A percentile compares a stretch with the other conserved stretches of the same genome.
These are phyloP conservation scores for Pyrenophora graminea DNA, from an alignment of 2,329 filamentous ascomycete species.

Conservation along the genomic window DNA sequence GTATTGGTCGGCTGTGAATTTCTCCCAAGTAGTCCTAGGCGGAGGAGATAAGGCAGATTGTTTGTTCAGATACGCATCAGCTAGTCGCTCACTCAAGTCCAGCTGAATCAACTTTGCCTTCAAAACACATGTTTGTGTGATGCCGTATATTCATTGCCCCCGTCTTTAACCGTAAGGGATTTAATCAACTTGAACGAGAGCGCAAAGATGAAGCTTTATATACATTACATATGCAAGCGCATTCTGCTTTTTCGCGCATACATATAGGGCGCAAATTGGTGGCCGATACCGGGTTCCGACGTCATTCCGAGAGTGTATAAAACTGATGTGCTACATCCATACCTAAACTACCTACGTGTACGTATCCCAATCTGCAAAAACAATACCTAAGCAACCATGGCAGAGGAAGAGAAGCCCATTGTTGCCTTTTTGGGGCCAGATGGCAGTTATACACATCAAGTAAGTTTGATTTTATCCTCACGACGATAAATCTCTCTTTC, in stretches of 20 bases:
- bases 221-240: background rate
- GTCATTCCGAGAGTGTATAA: slow-evolving; percentile 5
- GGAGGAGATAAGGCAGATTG: slow-evolving; percentile 32
- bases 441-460: slow-evolving; percentile 73
- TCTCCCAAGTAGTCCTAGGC: slow-evolving; percentile 27
- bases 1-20: slow-evolving; percentile 35
- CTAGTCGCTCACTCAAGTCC: slow-evolving; percentile 35
- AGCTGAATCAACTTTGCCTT: slow-evolving; percentile 28
- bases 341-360: no score
- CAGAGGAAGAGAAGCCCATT: slow-evolving; percentile 23
- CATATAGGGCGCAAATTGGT: no score
- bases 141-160: background rate
- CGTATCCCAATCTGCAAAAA: no score
- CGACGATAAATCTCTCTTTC: background rate
- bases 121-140: background rate
- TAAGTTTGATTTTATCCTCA: slow-evolving; percentile 36
- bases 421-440: slow-evolving; percentile 66
- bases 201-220: background rate
- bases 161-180: background rate
- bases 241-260: background rate
- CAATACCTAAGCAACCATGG: slow-evolving; percentile 10
- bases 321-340: no score
- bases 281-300: slow-evolving; percentile 16
- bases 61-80: slow-evolving; percentile 26
- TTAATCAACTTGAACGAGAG: background rate